Evolutionary conservation across 2,329 filamentous ascomycete species (phyloP), one percentile per base, ranked within the genome.

Genomic region (Ophiocordyceps sinensis): DNA sequence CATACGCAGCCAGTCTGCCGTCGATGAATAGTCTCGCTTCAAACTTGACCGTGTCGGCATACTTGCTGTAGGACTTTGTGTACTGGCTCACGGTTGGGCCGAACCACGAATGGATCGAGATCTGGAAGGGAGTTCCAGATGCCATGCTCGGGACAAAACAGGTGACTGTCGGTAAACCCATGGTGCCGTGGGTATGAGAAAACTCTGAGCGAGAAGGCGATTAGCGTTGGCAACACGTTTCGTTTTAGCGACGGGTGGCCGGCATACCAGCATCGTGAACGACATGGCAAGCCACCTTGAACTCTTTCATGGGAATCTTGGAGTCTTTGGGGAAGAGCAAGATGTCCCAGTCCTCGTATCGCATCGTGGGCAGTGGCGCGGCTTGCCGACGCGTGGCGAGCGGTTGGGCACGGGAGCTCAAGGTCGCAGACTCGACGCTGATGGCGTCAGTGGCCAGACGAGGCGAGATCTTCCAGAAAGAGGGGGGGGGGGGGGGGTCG

Each of bases 311-410:
- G 1, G 86, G 86, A 12, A 82, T 57, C 51, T 77, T 79, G 50
- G 70, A 77, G 45, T 73, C 70, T 45, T 59, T 61, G 0, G 84
- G 80, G 56, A 93, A 93, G 45, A 93, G 67, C 36, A 93, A 74
- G 42, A 91, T 73, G 53, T 94, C 86, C 86, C 85, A 93, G 53
- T 85, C 78, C 51, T 85, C 75, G 68, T 82, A 93, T 44, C 85
- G 79, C 86, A 94, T 93, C 46, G 51, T 69, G 59, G 41, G 39
- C 36, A 19, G 5, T 26, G 43, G 41, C 44, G n/a, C 13, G 11
- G 30, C 13, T 14, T 15, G n/a, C 5, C 5, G 30, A 35, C 14
- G 32, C 15, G 14, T 15, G 6, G 9, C 6, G 9, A 26, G 23
- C 5, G 2, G 23, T 26, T 26, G 23, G 23, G 23, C 6, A 9